Base-by-base conservation (phyloP, 2,329 filamentous ascomycete genomes). In the Verticillium longisporum region DNA sequence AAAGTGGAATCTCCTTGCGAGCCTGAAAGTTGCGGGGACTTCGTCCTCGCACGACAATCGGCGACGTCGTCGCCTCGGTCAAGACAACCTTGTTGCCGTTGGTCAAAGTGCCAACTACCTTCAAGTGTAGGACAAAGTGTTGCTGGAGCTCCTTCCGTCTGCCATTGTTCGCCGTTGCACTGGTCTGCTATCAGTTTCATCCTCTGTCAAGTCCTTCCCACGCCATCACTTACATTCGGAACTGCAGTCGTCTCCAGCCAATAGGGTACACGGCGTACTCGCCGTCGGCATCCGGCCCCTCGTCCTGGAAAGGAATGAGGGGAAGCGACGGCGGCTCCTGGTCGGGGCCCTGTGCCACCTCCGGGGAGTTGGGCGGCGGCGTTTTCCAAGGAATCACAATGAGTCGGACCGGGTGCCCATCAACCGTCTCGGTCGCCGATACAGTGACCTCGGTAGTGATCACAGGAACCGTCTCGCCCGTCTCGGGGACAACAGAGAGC, bases 361-460 rank as follows among this genome's bases (percentile, higher is more conserved):
- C 85, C n/a, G 86, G 83, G 3, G 88, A 86, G 74, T 88, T 91
- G 58, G 90, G 91, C 33, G 90, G 91, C 1, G 92, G 93, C 1
- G 93, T 97, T 79, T 98, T 98, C 94, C 94, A 98, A 1, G 94
- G 94, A 62, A 98, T 96, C 7, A 95, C 95, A 65, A 98, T 97
- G 64, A 98, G 88, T 68, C 96, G 94, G 54, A 97, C 92, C 0
- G 90, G 79, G 68, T 97, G 94, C 37, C 92, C 91, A 72, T 98
- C 94, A 15, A 97, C 92, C 1, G 94, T 97, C 73, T 98, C 94
- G 57, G 92, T 96, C 9, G 94, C 94, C 5, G 92, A 96, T 56
- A 98, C 91, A 60, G 89, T 88, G 59, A 97, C 86, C 73, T 98
- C 93, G 73, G 94, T 90, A 65, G 82, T 89, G 65, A 86, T 84